Conservation (phyloP, 306 rosid genomes). For the Acacia confusa region DNA sequence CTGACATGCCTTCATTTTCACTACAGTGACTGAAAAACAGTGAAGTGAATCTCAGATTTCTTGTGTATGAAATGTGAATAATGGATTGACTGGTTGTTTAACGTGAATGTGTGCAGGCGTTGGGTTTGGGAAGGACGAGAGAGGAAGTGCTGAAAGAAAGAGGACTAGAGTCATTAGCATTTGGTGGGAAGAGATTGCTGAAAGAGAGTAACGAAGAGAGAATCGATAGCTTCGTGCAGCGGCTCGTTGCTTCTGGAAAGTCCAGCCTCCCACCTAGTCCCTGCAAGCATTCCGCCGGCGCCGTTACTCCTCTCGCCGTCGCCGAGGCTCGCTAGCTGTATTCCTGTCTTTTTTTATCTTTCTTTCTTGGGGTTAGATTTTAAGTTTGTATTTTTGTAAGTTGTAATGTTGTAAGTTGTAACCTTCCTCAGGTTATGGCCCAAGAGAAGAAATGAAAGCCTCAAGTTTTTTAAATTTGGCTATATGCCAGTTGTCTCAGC, state of each 20-base stretch:
- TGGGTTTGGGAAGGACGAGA: slow-evolving; percentile 49
- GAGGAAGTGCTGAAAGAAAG: slow-evolving; percentile 67
- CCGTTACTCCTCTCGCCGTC: slow-evolving; percentile 48
- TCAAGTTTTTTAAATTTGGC: slow-evolving; percentile 9
- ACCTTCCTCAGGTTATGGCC: slow-evolving; percentile 14
- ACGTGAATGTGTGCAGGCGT: slow-evolving; percentile 52
- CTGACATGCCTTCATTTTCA: background rate
- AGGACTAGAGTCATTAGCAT: slow-evolving; percentile 80
- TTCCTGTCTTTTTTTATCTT: background rate
- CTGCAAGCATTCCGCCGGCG: slow-evolving; percentile 61
- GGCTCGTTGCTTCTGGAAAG: slow-evolving; percentile 79
- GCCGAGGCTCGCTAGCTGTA: slow-evolving; percentile 37
- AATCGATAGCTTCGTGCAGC: slow-evolving; percentile 73
- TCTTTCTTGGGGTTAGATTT: background rate
- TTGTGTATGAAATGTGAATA: background rate
- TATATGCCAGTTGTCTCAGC: slow-evolving; percentile 6
- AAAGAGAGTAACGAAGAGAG: slow-evolving; percentile 83
- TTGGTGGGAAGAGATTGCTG: slow-evolving; percentile 95
- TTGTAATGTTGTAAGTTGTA: slow-evolving; percentile 28
- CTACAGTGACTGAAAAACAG: background rate
- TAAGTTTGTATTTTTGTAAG: slow-evolving; percentile 12
- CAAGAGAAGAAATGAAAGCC: background rate
- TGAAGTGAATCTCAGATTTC: background rate
- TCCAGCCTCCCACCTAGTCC: slow-evolving; percentile 89
- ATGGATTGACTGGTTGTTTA: background rate